Evolutionary conservation across 2,329 filamentous ascomycete species (phyloP).

Genomic region (Aspergillus alliaceus): DNA sequence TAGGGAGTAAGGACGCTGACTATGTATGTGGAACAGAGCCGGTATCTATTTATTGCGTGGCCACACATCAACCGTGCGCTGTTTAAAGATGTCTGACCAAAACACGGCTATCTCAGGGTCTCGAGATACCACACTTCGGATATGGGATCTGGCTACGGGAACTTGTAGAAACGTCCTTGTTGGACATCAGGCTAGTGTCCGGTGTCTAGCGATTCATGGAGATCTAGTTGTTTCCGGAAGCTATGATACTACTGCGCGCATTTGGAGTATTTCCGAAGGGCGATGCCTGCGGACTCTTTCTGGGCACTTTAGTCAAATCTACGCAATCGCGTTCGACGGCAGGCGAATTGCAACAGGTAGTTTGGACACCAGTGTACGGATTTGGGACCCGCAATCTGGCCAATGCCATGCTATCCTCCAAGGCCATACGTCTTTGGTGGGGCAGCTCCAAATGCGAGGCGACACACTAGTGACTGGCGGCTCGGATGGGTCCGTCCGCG

Average conservation of each 20-base stretch:
- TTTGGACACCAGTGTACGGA: constrained; percentile 91
- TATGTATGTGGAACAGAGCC: constrained; percentile 49
- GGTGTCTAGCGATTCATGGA: constrained; percentile 92
- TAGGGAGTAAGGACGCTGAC: background rate
- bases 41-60: constrained; percentile 83
- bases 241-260: constrained; percentile 94
- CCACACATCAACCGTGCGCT: constrained; percentile 94
- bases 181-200: constrained; percentile 91
- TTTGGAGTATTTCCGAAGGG: constrained; percentile 97
- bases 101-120: constrained; percentile 96
- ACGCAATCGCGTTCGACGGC: constrained; percentile 96
- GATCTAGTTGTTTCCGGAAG: constrained; percentile 97
- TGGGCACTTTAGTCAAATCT: constrained; percentile 98
- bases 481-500: constrained; percentile 90
- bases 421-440: constrained; percentile 94
- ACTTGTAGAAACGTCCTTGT: constrained; percentile 88
- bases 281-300: constrained; percentile 85
- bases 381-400: constrained; percentile 90
- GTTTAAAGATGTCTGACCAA: constrained; percentile 93
- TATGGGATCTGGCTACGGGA: constrained; percentile 91
- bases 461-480: constrained; percentile 95
- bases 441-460: constrained; percentile 91
- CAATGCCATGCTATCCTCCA: constrained; percentile 89
- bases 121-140: constrained; percentile 86
- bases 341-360: constrained; percentile 91